A percentile compares a stretch with the other conserved stretches of the same genome.
Evolutionary conservation across 257 asterid genomes (phyloP).

Genomic region (Leptodermis oblonga): DNA sequence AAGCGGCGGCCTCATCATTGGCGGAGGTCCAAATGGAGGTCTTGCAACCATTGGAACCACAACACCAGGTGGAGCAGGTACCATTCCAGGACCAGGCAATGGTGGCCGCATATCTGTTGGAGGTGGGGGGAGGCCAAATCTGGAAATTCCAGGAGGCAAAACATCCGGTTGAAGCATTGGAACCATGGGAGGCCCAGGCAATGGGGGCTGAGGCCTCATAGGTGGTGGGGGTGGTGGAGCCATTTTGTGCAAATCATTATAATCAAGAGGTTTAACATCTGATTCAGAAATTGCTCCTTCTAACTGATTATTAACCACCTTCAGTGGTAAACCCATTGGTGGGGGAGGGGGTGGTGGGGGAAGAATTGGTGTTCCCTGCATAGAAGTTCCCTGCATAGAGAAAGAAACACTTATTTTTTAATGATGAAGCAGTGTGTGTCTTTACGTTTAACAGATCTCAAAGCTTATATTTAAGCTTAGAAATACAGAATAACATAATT

Average conservation of each 20-base stretch:
- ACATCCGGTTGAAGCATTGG: conserved; percentile 52
- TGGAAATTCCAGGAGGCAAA: conserved; percentile 65
- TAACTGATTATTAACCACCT: conserved; percentile 30
- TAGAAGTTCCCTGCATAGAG: conserved; percentile 40
- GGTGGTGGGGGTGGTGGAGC: conserved; percentile 69
- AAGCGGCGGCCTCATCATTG: conserved; percentile 92
- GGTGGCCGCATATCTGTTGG: conserved; percentile 71
- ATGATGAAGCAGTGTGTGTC: neutral
- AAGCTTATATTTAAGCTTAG: neutral
- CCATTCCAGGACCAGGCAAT: conserved; percentile 41
- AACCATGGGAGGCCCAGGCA: conserved; percentile 55
- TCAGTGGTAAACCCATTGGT: conserved; percentile 37
- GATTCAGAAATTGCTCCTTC: conserved; percentile 58
- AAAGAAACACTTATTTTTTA: neutral
- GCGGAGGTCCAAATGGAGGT: conserved; percentile 80
- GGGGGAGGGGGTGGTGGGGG: conserved; percentile 77
- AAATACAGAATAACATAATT: no score
- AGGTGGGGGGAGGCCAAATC: conserved; percentile 78
- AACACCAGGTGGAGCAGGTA: conserved; percentile 65
- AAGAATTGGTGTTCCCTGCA: conserved; percentile 42
- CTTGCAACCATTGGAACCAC: conserved; percentile 66
- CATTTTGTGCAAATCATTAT: conserved; percentile 51
- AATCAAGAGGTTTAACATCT: conserved; percentile 47
- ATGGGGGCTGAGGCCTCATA: conserved; percentile 58
- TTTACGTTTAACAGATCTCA: neutral